Evolutionary conservation across 129 eudicot species (phyloP).

Genomic region (Arctium lappa): DNA sequence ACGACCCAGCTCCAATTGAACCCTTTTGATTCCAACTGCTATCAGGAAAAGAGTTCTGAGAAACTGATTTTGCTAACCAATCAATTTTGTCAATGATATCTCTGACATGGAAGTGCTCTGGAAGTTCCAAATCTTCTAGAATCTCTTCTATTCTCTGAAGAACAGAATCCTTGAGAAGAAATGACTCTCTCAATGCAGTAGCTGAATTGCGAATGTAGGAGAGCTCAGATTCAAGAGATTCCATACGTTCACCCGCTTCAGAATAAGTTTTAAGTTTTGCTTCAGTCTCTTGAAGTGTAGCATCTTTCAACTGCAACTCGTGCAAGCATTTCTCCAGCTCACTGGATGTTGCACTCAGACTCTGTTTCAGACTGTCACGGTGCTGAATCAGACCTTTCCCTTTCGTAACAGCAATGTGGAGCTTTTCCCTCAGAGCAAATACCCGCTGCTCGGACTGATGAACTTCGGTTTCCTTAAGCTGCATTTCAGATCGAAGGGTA

Average conservation of each 20-base stretch:
- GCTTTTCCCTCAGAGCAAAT: constrained; percentile 83
- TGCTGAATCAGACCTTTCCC: constrained; percentile 92
- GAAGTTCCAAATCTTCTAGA: constrained; percentile 84
- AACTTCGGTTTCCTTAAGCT: constrained; percentile 59
- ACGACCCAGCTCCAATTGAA: constrained; percentile 49
- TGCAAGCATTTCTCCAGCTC: constrained; percentile 76
- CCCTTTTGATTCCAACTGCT: constrained; percentile 58
- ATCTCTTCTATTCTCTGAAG: constrained; percentile 93
- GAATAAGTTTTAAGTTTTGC: constrained; percentile 67
- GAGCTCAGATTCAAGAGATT: constrained; percentile 97
- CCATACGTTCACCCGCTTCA: constrained; percentile 98
- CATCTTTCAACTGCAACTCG: constrained; percentile 72
- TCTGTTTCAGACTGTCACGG: constrained; percentile 90
- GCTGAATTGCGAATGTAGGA: constrained; percentile 98
- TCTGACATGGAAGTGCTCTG: constrained; percentile 77
- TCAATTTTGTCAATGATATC: constrained; percentile 83
- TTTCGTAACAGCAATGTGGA: constrained; percentile 91
- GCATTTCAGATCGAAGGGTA: constrained; percentile 33
- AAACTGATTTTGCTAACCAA: constrained; percentile 80
- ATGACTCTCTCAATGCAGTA: constrained; percentile 91
- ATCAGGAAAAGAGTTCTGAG: constrained; percentile 51
- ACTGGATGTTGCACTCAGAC: constrained; percentile 58
- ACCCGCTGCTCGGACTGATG: constrained; percentile 90
- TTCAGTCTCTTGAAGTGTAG: constrained; percentile 72
- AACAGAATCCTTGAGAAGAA: constrained; percentile 86